Conservation (phyloP, 2,329 filamentous ascomycete species). For the Paraphaeosphaeria sporulosa region DNA sequence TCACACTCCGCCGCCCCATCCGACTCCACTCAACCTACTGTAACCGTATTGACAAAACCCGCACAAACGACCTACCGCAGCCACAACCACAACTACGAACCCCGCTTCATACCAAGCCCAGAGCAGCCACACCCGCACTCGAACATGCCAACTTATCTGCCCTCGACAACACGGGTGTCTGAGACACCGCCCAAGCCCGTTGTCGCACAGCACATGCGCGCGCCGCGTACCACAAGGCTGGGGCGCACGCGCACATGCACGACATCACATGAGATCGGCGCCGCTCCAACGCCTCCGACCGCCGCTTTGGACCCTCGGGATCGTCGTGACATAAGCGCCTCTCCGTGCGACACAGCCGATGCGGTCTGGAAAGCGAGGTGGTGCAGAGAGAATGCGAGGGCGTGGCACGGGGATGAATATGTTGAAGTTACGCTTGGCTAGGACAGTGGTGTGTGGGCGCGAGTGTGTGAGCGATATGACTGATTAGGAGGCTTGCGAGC, state of each 20-base stretch:
- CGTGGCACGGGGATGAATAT: neutral
- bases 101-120: neutral
- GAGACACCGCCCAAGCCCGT: neutral
- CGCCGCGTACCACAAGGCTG: conserved; percentile 3
- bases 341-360: neutral
- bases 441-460: neutral
- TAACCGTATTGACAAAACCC: neutral
- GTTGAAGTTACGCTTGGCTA: neutral
- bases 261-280: conserved; percentile 3
- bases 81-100: neutral
- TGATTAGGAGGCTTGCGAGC: neutral
- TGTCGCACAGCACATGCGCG: neutral
- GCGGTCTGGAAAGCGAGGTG: neutral
- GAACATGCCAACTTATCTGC: neutral
- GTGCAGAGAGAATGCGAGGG: neutral
- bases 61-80: too few species aligned
- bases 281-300: neutral
- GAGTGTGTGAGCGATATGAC: neutral
- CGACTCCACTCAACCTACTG: neutral
- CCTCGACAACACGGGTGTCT: neutral
- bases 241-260: neutral
- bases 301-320: neutral
- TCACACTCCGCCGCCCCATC: neutral
- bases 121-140: neutral
- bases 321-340: conserved; percentile 1